These are phyloP conservation scores for Monilinia polystroma DNA, from an alignment of 2,329 filamentous ascomycete genomes.

Conservation along the genomic window DNA sequence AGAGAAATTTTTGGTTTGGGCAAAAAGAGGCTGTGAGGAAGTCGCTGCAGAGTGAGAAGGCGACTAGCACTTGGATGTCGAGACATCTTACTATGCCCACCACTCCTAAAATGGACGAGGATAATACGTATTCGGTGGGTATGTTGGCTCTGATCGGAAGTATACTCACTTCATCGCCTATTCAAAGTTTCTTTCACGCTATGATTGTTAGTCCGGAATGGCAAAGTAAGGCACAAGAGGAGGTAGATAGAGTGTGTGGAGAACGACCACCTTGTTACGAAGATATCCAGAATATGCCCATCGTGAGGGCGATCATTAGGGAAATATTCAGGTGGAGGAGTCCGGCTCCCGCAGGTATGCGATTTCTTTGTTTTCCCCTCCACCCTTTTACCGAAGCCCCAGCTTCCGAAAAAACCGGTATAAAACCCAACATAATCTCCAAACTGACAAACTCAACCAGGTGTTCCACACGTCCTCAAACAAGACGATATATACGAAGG, in stretches of 20 bases:
- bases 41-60: slow-evolving; percentile 9
- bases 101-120: slow-evolving; percentile 5
- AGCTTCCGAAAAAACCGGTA: slow-evolving; percentile 33
- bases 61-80: slow-evolving; percentile 8
- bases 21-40: slow-evolving; percentile 21
- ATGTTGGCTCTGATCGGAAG: slow-evolving; percentile 22
- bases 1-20: slow-evolving; percentile 28
- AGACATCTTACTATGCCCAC: background rate
- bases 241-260: slow-evolving; percentile 51
- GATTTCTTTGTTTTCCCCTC: slow-evolving; percentile 18
- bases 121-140: slow-evolving; percentile 19
- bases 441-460: slow-evolving; percentile 42
- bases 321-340: slow-evolving; percentile 39
- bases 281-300: slow-evolving; percentile 47
- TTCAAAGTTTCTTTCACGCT: slow-evolving; percentile 36
- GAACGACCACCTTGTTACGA: slow-evolving; percentile 48
- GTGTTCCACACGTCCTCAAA: slow-evolving; percentile 54
- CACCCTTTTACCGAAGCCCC: background rate
- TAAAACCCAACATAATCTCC: slow-evolving; percentile 29
- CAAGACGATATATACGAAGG: slow-evolving; percentile 54
- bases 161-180: slow-evolving; percentile 37
- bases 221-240: slow-evolving; percentile 40
- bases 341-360: slow-evolving; percentile 35
- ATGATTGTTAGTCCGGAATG: slow-evolving; percentile 29
- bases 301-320: slow-evolving; percentile 48